phyloP scores from a whole-genome alignment of 345 rosid species.

The Brassica napus region DNA sequence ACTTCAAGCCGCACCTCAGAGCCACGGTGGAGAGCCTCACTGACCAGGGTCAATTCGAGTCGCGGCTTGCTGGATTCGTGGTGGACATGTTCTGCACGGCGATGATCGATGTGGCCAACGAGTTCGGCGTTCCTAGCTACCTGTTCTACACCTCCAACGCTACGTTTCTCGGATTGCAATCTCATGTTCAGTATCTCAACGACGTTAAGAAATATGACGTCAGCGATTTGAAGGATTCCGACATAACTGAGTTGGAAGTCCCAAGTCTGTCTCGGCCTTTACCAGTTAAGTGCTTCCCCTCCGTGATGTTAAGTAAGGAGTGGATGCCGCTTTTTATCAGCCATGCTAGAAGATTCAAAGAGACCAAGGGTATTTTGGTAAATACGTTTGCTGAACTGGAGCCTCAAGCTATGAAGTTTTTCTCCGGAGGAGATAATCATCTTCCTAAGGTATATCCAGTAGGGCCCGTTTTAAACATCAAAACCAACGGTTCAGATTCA shows the following conservation, averaged over 20 bases:
- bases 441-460: conserved; percentile 46
- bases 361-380: conserved; percentile 49
- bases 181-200: conserved; percentile 29
- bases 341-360: conserved; percentile 17
- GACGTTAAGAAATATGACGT: conserved; percentile 25
- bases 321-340: fast-evolving
- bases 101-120: conserved; percentile 55
- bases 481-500: not conserved
- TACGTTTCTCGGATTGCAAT: conserved; percentile 35
- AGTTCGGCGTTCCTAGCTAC: conserved; percentile 48
- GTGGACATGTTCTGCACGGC: conserved; percentile 54
- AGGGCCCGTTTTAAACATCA: conserved; percentile 53
- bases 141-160: conserved; percentile 52
- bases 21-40: conserved; percentile 33
- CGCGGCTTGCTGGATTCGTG: conserved; percentile 52
- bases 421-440: conserved; percentile 5
- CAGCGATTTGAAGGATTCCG: conserved; percentile 42
- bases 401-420: conserved; percentile 34
- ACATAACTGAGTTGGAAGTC: conserved; percentile 31
- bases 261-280: conserved; percentile 42
- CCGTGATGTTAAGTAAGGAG: not conserved
- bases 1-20: conserved; percentile 38
- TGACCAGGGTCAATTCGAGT: not conserved
- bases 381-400: conserved; percentile 55
- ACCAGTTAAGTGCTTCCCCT: conserved; percentile 49